A percentile compares a stretch with the other conserved stretches of the same genome.
Evolutionary conservation across 2,329 filamentous ascomycete species (phyloP).

Genomic region (Microcyclosporella mali): DNA sequence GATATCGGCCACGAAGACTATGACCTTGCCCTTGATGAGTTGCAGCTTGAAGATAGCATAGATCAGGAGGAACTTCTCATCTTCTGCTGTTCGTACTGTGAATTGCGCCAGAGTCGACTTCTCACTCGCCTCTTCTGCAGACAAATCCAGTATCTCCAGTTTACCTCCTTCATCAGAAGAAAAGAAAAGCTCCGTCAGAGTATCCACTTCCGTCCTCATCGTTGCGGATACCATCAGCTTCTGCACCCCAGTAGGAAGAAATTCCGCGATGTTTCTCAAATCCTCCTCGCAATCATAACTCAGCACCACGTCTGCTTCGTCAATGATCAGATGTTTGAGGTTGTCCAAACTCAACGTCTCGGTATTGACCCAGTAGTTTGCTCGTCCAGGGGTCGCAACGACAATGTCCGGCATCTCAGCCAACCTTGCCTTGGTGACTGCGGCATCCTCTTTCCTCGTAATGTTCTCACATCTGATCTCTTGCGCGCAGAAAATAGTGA

Average conservation of each 20-base stretch:
- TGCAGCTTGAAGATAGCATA: conserved; percentile 96
- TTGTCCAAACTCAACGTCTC: conserved; percentile 64
- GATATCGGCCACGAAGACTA: conserved; percentile 77
- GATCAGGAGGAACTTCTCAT: conserved; percentile 88
- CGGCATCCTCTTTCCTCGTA: conserved; percentile 82
- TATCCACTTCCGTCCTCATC: conserved; percentile 78
- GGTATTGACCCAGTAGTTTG: conserved; percentile 68
- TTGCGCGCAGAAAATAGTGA: conserved; percentile 78
- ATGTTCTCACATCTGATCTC: conserved; percentile 78
- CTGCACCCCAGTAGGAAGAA: conserved; percentile 78
- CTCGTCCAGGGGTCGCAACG: conserved; percentile 82
- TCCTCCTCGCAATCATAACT: conserved; percentile 94
- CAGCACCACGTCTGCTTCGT: conserved; percentile 88
- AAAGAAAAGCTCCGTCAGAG: conserved; percentile 78
- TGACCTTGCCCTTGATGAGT: conserved; percentile 86
- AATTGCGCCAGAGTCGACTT: conserved; percentile 73
- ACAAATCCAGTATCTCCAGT: conserved; percentile 72
- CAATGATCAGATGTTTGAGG: conserved; percentile 74
- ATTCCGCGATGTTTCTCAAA: conserved; percentile 68
- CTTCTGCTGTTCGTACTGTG: conserved; percentile 86
- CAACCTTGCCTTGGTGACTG: conserved; percentile 79
- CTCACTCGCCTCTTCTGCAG: conserved; percentile 59
- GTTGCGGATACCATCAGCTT: conserved; percentile 93
- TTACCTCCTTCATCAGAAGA: conserved; percentile 43
- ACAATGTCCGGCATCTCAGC: conserved; percentile 83